Evolutionary conservation across 371 early-diverging fungal genomes (phyloP).

Genomic region (Dinochytrium kinnereticum): DNA sequence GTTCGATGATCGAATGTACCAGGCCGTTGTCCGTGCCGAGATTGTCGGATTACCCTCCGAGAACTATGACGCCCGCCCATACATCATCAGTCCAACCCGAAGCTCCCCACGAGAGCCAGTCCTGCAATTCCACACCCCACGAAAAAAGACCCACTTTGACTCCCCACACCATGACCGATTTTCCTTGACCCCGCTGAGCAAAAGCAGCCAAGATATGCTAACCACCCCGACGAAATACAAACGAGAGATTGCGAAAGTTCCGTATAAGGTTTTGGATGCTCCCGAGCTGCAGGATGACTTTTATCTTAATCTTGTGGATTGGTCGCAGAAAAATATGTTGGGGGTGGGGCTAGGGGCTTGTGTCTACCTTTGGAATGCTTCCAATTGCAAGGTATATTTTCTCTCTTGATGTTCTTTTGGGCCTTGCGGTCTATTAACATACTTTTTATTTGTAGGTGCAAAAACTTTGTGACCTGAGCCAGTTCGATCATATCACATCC

Average conservation of each 20-base stretch:
- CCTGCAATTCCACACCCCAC: neutral
- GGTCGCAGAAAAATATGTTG: conserved; percentile 56
- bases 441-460: conserved; percentile 34
- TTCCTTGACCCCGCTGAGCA: conserved; percentile 8
- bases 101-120: neutral
- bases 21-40: neutral
- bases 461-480: conserved; percentile 53
- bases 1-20: neutral
- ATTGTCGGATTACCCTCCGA: neutral
- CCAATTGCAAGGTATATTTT: conserved; percentile 32
- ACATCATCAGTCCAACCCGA: conserved; percentile 2
- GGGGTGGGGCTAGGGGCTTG: conserved; percentile 55
- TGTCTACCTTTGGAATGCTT: conserved; percentile 58
- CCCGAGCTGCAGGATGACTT: conserved; percentile 74
- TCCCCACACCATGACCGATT: conserved; percentile 4
- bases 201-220: neutral
- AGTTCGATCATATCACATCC: conserved; percentile 47
- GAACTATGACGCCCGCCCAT: neutral
- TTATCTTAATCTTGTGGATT: conserved; percentile 75
- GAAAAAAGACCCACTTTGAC: neutral
- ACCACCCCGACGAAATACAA: conserved; percentile 5
- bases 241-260: conserved; percentile 48
- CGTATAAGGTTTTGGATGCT: conserved; percentile 69
- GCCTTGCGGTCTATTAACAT: neutral
- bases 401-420: neutral